Conservation (phyloP, 352 stramenopile genomes). For the Phytopythium ostracodes region DNA sequence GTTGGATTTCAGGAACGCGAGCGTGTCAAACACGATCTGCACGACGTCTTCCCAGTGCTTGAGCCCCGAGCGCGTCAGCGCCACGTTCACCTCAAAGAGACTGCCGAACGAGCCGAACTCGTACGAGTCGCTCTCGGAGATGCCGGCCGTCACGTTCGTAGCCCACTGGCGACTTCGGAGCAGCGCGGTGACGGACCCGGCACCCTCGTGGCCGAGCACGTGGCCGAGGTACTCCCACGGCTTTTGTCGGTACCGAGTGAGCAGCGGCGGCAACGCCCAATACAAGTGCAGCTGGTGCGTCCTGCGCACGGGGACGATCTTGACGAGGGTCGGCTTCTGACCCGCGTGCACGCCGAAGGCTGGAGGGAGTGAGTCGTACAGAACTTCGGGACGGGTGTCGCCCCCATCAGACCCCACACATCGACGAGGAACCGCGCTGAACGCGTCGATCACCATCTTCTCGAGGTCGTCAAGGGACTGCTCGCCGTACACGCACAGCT, state of each 20-base stretch:
- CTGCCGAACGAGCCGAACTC: constrained; percentile 60
- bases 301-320: constrained; percentile 42
- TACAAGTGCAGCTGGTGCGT: constrained; percentile 42
- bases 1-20: constrained; percentile 20
- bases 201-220: constrained; percentile 51
- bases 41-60: constrained; percentile 39
- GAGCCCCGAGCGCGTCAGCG: constrained; percentile 41
- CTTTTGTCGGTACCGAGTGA: constrained; percentile 40
- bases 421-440: constrained; percentile 32
- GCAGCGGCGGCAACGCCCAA: constrained; percentile 46
- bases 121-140: constrained; percentile 47
- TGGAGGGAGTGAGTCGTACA: not conserved
- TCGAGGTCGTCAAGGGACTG: constrained; percentile 59
- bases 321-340: constrained; percentile 27
- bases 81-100: constrained; percentile 50
- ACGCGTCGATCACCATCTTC: constrained; percentile 45
- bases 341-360: constrained; percentile 30
- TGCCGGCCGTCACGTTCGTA: constrained; percentile 39
- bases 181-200: constrained; percentile 31
- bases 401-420: not conserved
- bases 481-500: constrained; percentile 63
- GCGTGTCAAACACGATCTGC: constrained; percentile 40
- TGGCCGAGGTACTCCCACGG: constrained; percentile 46
- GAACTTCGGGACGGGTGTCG: not conserved
- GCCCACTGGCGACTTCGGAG: constrained; percentile 40